Evolutionary conservation across 2,329 filamentous ascomycete species (phyloP).

Genomic region (Dendryphion nanum): DNA sequence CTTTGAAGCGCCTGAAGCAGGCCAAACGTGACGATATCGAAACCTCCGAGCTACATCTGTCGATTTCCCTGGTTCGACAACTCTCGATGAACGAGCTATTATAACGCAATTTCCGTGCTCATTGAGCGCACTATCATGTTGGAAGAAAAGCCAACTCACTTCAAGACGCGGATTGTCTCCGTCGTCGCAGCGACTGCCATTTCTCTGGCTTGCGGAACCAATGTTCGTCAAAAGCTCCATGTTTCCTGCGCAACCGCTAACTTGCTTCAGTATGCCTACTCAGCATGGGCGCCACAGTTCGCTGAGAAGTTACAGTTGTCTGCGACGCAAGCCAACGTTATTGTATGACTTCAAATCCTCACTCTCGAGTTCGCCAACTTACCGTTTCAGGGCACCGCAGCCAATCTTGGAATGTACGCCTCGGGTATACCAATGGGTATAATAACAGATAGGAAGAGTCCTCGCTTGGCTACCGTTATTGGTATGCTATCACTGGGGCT

Average conservation of each 20-base stretch:
- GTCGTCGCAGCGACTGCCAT: conserved; percentile 83
- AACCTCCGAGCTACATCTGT: too few relatives aligned
- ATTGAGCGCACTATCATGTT: conserved; percentile 18
- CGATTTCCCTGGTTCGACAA: neutral
- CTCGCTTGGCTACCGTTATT: conserved; percentile 72
- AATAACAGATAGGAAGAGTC: conserved; percentile 79
- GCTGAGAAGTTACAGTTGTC: conserved; percentile 81
- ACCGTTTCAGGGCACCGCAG: conserved; percentile 55
- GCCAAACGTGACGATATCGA: too few relatives aligned
- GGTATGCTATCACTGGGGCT: conserved; percentile 70
- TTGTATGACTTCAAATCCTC: conserved; percentile 55
- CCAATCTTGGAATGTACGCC: conserved; percentile 92
- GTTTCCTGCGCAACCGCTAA: conserved; percentile 21
- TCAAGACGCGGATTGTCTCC: conserved; percentile 71
- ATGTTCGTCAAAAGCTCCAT: conserved; percentile 56
- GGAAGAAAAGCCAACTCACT: conserved; percentile 44
- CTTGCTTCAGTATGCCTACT: conserved; percentile 81
- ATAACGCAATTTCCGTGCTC: too few relatives aligned
- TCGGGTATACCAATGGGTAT: conserved; percentile 86
- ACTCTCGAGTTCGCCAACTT: conserved; percentile 22
- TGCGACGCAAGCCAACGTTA: conserved; percentile 89
- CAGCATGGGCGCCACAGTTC: conserved; percentile 95
- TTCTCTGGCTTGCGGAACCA: conserved; percentile 87
- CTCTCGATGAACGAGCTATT: too few relatives aligned
- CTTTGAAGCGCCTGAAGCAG: too few relatives aligned